phyloP scores from a whole-genome alignment of 768 basidiomycete species.

The Cystobasidium tubakii region DNA sequence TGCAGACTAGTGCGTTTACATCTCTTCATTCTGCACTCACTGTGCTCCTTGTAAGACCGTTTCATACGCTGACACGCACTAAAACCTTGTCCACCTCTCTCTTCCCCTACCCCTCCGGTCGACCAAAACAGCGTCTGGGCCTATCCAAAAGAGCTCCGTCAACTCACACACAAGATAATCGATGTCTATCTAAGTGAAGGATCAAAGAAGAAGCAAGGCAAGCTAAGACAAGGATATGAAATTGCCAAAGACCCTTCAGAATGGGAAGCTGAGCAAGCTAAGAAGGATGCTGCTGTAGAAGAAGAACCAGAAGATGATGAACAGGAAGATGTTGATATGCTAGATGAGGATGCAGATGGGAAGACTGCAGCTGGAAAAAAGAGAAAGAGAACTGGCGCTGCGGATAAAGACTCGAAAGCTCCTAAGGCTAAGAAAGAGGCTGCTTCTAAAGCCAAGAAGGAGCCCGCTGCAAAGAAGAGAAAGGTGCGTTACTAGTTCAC shows the following conservation, averaged over 20 bases:
- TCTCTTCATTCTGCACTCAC: conserved; percentile 28
- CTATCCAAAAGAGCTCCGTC: conserved; percentile 70
- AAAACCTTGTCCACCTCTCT: conserved; percentile 33
- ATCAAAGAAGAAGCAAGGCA: conserved; percentile 68
- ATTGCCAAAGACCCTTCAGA: conserved; percentile 67
- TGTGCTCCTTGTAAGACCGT: no score
- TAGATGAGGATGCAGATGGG: conserved; percentile 37
- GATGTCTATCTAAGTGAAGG: conserved; percentile 67
- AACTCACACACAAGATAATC: conserved; percentile 72
- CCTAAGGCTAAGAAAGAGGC: conserved; percentile 38
- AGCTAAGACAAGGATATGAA: conserved; percentile 63
- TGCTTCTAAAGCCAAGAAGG: conserved; percentile 55
- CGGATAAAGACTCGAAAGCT: conserved; percentile 51
- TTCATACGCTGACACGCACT: no score
- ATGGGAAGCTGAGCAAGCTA: conserved; percentile 54
- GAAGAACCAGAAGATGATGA: conserved; percentile 57
- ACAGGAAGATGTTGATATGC: conserved; percentile 53
- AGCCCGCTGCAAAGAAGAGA: conserved; percentile 56
- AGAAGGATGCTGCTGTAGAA: conserved; percentile 58
- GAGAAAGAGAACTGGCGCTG: conserved; percentile 49
- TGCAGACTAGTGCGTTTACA: conserved; percentile 75
- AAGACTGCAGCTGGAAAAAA: conserved; percentile 37
- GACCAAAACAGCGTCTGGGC: conserved; percentile 67
- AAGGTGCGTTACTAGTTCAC: conserved; percentile 27
- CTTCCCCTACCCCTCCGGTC: neutral